A percentile compares a stretch with the other conserved stretches of the same genome.
These are phyloP conservation scores for Falciphora oryzae DNA, from an alignment of 2,329 filamentous ascomycete genomes.

Conservation along the genomic window DNA sequence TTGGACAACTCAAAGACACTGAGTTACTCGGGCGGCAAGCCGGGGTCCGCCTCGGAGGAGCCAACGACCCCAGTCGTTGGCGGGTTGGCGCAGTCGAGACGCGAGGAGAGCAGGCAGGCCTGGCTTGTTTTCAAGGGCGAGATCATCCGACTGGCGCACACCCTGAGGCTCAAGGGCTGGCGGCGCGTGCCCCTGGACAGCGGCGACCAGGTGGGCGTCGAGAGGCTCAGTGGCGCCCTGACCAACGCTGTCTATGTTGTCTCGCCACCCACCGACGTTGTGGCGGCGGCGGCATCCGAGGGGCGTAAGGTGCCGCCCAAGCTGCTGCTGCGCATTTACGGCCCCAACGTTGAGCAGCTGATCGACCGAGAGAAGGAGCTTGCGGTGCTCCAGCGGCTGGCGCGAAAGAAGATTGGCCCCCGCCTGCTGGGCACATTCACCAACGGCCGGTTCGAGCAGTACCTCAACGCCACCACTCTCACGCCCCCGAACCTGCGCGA, in stretches of 20 bases:
- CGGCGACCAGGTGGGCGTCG: conserved; percentile 62
- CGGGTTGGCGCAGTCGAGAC: conserved; percentile 34
- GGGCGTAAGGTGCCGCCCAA: conserved; percentile 52
- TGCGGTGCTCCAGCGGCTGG: conserved; percentile 76
- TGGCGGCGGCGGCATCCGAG: conserved; percentile 25
- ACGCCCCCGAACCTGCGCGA: conserved; percentile 71
- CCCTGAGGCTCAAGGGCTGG: conserved; percentile 87
- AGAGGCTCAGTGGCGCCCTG: conserved; percentile 80
- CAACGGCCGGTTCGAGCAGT: conserved; percentile 95
- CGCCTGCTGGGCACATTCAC: conserved; percentile 84
- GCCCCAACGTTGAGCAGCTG: conserved; percentile 88
- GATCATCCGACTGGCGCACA: conserved; percentile 84
- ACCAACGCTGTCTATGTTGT: conserved; percentile 98
- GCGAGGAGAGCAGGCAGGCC: conserved; percentile 58
- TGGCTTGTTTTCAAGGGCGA: conserved; percentile 91
- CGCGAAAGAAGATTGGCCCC: conserved; percentile 88
- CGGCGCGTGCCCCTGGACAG: conserved; percentile 69
- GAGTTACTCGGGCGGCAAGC: conserved; percentile 44
- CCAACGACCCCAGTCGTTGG: conserved; percentile 37
- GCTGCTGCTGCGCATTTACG: conserved; percentile 85
- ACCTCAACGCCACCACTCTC: conserved; percentile 77
- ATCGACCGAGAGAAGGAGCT: conserved; percentile 92
- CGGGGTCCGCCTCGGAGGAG: not conserved
- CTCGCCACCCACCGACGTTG: conserved; percentile 64
- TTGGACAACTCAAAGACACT: conserved; percentile 90